Evolutionary conservation across 352 stramenopile species (phyloP).

Genomic region (Elongisporangium anandrum): DNA sequence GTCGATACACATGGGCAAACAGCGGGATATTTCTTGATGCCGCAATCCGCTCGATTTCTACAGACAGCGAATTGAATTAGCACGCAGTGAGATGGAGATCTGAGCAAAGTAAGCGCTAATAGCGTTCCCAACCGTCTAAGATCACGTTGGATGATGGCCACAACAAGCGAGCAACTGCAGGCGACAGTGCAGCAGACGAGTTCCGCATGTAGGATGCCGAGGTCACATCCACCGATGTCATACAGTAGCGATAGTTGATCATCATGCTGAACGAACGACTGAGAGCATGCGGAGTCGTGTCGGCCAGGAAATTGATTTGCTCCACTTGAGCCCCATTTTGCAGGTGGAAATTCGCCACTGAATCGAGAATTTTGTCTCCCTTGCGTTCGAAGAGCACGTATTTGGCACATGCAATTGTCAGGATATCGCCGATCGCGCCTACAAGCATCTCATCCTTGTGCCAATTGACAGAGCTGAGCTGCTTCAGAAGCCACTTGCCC

Average conservation of each 20-base stretch:
- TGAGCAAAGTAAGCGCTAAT: not conserved
- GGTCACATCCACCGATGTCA: conserved; percentile 72
- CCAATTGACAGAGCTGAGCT: conserved; percentile 42
- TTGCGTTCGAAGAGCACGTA: conserved; percentile 83
- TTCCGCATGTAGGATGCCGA: conserved; percentile 80
- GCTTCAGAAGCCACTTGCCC: conserved; percentile 68
- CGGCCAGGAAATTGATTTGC: conserved; percentile 79
- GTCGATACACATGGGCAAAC: conserved; percentile 63
- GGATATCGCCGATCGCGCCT: conserved; percentile 40
- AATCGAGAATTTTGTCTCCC: conserved; percentile 74
- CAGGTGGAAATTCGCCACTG: conserved; percentile 82
- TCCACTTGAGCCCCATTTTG: conserved; percentile 85
- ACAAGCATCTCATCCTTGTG: conserved; percentile 41
- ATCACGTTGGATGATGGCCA: conserved; percentile 47
- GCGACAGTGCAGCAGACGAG: conserved; percentile 56
- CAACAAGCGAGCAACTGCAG: conserved; percentile 49
- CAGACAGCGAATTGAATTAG: conserved; percentile 19
- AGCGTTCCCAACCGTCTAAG: conserved; percentile 57
- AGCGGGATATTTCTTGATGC: conserved; percentile 54
- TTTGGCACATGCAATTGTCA: conserved; percentile 52
- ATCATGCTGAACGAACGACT: conserved; percentile 59
- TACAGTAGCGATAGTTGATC: conserved; percentile 88
- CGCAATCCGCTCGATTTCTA: conserved; percentile 49
- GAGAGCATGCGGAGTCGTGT: conserved; percentile 47
- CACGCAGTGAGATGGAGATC: not conserved